Base-by-base conservation (phyloP, 2,329 filamentous ascomycete genomes). In the Aspergillus pseudoviridinutans region DNA sequence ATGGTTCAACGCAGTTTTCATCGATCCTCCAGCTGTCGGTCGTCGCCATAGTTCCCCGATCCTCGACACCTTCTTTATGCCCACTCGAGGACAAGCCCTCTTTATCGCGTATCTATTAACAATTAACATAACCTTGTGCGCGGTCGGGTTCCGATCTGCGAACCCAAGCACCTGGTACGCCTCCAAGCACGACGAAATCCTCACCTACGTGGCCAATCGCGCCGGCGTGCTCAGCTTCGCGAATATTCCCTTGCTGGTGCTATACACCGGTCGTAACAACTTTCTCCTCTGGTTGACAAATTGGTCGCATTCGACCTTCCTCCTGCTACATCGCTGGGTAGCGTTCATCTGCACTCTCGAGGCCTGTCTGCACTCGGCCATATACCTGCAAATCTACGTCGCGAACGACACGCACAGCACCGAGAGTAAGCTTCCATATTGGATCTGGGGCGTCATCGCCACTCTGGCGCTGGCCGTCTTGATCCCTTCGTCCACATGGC, bases 211-310 rank as follows among this genome's bases (percentile, higher is more conserved):
- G 2, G 58, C 59, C 9, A 59, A 66, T 28, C 72, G 73, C 4
- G 66, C 67, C 1, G 73, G 73, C 0, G 55, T 66, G 6, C 54
- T 76, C 3, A 66, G 66, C 1, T 74, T 72, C 50, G 68, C 64
- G 3, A 62, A 68, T 22, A 58, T 67, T 0, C 65, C 69, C 0
- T 55, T 75, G 3, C 35, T 72, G 1, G 61, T 75, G 8, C 65
- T 77, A n/a, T 74, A 71, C 55, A 64, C 70, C 0, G 62, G 69
- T 2, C 70, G 74, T 3, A 77, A 77, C 60, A 77, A 76, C 49
- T 32, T 76, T 20, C 65, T 77, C 0, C 62, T 77, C 1, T 73
- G 67, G 67, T 22, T 76, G 3, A 76, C 74, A 0, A 66, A 74
- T 55, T 78, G 74, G 74, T 66, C 63, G 12, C 67, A 74, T 50